These are phyloP conservation scores for Lecanoromycetidae sp. DNA, from an alignment of 2,329 filamentous ascomycete species.

Conservation along the genomic window DNA sequence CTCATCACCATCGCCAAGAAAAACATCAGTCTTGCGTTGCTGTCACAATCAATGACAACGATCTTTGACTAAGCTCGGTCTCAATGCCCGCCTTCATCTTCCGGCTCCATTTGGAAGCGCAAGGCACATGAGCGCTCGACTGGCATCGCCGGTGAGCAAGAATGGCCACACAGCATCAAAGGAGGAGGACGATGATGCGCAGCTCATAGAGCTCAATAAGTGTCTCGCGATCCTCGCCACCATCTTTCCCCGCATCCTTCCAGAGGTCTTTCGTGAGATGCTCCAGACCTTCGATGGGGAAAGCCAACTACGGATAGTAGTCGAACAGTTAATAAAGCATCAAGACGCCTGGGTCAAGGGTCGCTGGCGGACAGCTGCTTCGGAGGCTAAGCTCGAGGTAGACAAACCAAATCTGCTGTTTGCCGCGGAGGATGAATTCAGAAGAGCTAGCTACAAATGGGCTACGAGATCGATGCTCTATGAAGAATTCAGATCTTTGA, in stretches of 20 bases:
- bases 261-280: constrained; percentile 37
- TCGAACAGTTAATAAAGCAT: constrained; percentile 35
- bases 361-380: constrained; percentile 30
- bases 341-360: constrained; percentile 37
- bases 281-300: constrained; percentile 35
- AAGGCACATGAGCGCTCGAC: constrained; percentile 9
- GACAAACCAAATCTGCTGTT: constrained; percentile 19
- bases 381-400: constrained; percentile 7
- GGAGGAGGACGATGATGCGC: constrained; percentile 12
- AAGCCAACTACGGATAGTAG: constrained; percentile 35
- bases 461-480: constrained; percentile 29
- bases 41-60: no score
- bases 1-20: no score
- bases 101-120: no score
- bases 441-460: constrained; percentile 32
- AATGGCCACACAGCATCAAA: neutral
- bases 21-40: no score
- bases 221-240: constrained; percentile 30
- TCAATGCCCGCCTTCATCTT: no score
- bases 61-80: no score
- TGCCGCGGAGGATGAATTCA: constrained; percentile 32
- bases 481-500: constrained; percentile 34
- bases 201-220: constrained; percentile 31
- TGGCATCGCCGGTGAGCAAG: neutral
- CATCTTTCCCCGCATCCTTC: constrained; percentile 25